phyloP scores from a whole-genome alignment of 2,329 filamentous ascomycete species.

The Sporothrix schenckii region DNA sequence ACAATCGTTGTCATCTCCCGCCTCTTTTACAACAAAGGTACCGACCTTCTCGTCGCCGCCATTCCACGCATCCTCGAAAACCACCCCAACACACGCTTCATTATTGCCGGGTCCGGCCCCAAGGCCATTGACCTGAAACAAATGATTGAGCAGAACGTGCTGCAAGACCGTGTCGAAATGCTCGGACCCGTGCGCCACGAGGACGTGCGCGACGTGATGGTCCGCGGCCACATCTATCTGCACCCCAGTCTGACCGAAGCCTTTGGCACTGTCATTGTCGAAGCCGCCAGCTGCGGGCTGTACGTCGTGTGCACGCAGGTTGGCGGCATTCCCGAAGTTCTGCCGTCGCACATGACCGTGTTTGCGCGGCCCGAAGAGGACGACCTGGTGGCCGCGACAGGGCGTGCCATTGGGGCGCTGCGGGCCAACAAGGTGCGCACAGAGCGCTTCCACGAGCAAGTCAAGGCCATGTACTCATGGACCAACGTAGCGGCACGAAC shows the following conservation, averaged over 20 bases:
- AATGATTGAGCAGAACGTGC: conserved; percentile 92
- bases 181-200: conserved; percentile 91
- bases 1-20: conserved; percentile 97
- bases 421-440: conserved; percentile 85
- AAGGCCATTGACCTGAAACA: conserved; percentile 98
- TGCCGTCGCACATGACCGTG: conserved; percentile 94
- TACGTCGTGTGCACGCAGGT: conserved; percentile 97
- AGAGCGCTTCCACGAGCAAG: conserved; percentile 93
- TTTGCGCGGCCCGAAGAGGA: conserved; percentile 98
- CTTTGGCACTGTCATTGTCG: conserved; percentile 96
- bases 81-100: conserved; percentile 92
- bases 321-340: conserved; percentile 93
- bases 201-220: conserved; percentile 96
- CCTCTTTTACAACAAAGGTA: conserved; percentile 98
- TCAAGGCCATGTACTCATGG: conserved; percentile 99
- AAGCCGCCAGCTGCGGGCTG: conserved; percentile 91
- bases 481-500: conserved; percentile 91
- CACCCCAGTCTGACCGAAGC: conserved; percentile 95
- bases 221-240: conserved; percentile 92
- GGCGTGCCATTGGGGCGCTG: conserved; percentile 82
- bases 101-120: conserved; percentile 92
- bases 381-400: conserved; percentile 86
- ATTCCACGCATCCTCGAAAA: conserved; percentile 89
- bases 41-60: conserved; percentile 91
- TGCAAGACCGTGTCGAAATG: conserved; percentile 92